These are phyloP conservation scores for Aspergillus ellipticus DNA, from an alignment of 495 filamentous ascomycete genomes.

Conservation along the genomic window DNA sequence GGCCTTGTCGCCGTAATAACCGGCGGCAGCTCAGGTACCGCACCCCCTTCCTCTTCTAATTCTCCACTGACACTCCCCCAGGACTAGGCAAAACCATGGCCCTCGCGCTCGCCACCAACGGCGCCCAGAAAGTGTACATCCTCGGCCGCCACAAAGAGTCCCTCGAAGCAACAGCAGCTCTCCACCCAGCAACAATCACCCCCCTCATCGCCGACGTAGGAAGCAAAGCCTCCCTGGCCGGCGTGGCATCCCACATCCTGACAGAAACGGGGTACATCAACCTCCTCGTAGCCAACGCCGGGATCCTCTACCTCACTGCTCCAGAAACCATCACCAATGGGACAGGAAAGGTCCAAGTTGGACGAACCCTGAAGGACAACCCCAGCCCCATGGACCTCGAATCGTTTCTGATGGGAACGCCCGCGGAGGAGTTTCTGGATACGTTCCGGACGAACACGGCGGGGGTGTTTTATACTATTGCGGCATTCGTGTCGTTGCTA, in stretches of 20 bases:
- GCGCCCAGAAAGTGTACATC: slow-evolving; percentile 57
- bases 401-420: neutral
- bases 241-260: slow-evolving; percentile 47
- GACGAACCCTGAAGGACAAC: neutral
- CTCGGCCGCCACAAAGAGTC: slow-evolving; percentile 52
- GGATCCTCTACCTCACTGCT: slow-evolving; percentile 52
- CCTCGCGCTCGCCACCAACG: slow-evolving; percentile 52
- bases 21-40: slow-evolving; percentile 57
- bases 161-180: slow-evolving; percentile 45
- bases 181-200: slow-evolving; percentile 41
- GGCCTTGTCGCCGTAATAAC: slow-evolving; percentile 58
- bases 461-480: slow-evolving; percentile 56
- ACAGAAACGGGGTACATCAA: slow-evolving; percentile 56
- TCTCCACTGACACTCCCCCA: neutral
- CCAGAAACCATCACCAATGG: neutral
- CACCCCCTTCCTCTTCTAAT: neutral
- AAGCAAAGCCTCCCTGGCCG: slow-evolving; percentile 54
- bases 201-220: slow-evolving; percentile 63
- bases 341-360: neutral
- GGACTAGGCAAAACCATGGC: slow-evolving; percentile 56
- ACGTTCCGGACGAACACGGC: slow-evolving; percentile 57
- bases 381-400: neutral
- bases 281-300: slow-evolving; percentile 63
- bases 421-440: slow-evolving; percentile 46
- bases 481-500: slow-evolving; percentile 61